Evolutionary conservation across 2,329 filamentous ascomycete species (phyloP), one percentile per base, ranked within the genome.

Genomic region (Microsporum ferrugineum): DNA sequence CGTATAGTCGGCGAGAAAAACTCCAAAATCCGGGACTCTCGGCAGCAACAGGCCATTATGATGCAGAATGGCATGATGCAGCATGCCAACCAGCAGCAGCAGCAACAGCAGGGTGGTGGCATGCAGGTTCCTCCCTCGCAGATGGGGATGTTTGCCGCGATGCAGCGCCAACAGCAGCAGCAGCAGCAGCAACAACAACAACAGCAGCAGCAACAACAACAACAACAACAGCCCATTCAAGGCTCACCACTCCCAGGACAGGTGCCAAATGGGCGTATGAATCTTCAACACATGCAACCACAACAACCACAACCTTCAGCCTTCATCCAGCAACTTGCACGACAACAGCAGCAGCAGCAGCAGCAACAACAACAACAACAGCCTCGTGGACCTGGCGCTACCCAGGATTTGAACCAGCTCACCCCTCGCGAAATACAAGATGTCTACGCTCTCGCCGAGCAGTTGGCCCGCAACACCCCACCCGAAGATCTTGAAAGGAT

Each of bases 401-500:
- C 68, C 73, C 45, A 62, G 58, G 51, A 63, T 72, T 57, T 55
- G 68, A 31, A 69, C 72, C 63, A 70, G 72, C 57, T 47, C 17
- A 8, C 68, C 69, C 66, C 66, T 55, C 67, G 64, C 2, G 62
- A 67, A n/a, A 63, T 68, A 34, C 66, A 68, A 7, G 73, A 75
- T 17, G 73, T 76, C 17, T 70, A 67, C 17, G 67, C 66, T 8
- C 65, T 81, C 43, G 78, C 80, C 2, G 75, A 75, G 12, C 75
- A 77, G 57, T 72, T 82, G 62, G 72, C 78, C 61, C 69, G 74
- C 10, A 77, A 73, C 41, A 77, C 78, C 0, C 68, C 74, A 0
- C 71, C 69, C 5, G 75, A 77, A 45, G 76, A 79, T 49, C 70
- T 78, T 59, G 75, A 80, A n/a, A 74, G 77, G 49, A 77, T 82